phyloP scores from a whole-genome alignment of 805 yeast species.

The Wickerhamiella azyma region DNA sequence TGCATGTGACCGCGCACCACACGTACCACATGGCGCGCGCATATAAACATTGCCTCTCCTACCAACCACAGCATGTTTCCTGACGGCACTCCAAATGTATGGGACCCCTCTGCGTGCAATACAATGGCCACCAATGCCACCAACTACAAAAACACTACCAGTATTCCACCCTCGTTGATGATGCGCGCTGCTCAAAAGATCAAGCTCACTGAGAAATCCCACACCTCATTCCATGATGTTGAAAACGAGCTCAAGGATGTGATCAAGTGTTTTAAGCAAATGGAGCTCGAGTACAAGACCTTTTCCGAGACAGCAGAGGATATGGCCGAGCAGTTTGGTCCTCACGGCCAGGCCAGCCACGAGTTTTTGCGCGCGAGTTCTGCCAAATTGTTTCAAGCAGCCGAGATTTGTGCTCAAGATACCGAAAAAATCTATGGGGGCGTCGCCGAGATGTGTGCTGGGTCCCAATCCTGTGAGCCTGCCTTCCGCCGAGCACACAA shows the following conservation, averaged over 20 bases:
- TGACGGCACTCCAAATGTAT: too few species aligned
- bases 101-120: too few species aligned
- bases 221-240: neutral
- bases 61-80: too few species aligned
- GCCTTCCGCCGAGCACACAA: neutral
- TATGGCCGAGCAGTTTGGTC: neutral
- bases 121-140: too few species aligned
- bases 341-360: neutral
- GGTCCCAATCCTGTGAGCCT: neutral
- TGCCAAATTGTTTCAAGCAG: neutral
- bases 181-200: constrained; percentile 4
- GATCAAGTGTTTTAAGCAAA: neutral
- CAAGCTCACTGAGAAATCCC: constrained; percentile 1
- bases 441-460: neutral
- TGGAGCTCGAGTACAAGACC: neutral
- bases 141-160: neutral
- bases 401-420: neutral
- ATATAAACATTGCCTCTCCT: too few species aligned
- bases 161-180: neutral
- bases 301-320: neutral
- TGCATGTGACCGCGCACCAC: too few species aligned
- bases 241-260: neutral
- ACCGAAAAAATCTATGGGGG: neutral
- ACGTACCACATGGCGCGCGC: too few species aligned
- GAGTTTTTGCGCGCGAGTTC: neutral